These are phyloP conservation scores for Pseudonectria foliicola DNA, from an alignment of 2,329 filamentous ascomycete species.

Conservation along the genomic window DNA sequence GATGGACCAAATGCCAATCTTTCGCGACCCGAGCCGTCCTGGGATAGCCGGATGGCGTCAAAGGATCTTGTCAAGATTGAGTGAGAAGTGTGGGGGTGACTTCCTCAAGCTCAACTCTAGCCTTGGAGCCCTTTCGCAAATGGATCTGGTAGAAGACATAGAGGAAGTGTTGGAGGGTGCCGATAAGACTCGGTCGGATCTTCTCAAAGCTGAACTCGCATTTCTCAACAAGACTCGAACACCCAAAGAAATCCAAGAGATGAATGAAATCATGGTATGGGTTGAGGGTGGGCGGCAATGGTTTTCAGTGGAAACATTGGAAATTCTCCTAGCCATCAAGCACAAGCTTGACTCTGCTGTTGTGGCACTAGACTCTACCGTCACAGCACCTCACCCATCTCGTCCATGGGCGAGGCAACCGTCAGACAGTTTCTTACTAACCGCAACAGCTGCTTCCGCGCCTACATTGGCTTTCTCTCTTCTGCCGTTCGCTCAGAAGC, in stretches of 20 bases:
- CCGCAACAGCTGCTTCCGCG: too few relatives aligned
- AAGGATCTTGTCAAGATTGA: slow-evolving; percentile 17
- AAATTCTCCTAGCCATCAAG: slow-evolving; percentile 12
- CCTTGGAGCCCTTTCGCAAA: slow-evolving; percentile 24
- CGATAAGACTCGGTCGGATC: slow-evolving; percentile 22
- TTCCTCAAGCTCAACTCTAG: slow-evolving; percentile 11
- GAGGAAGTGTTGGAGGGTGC: slow-evolving; percentile 22
- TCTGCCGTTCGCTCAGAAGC: slow-evolving; percentile 7
- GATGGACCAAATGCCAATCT: slow-evolving; percentile 25
- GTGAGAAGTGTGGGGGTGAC: slow-evolving; percentile 2
- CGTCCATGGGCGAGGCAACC: too few relatives aligned
- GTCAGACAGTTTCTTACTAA: too few relatives aligned
- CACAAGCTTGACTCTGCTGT: not conserved
- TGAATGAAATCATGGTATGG: slow-evolving; percentile 33
- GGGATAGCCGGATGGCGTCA: slow-evolving; percentile 25
- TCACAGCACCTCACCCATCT: slow-evolving; percentile 4
- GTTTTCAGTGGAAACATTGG: slow-evolving; percentile 20
- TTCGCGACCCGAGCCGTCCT: slow-evolving; percentile 17
- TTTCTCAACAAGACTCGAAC: slow-evolving; percentile 25
- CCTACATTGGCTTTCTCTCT: too few relatives aligned
- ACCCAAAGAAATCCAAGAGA: slow-evolving; percentile 28
- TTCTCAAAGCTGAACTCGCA: slow-evolving; percentile 26
- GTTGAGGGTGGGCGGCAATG: slow-evolving; percentile 19
- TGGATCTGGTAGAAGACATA: slow-evolving; percentile 29
- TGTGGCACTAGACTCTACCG: too few relatives aligned